Conservation (phyloP, 2,329 filamentous ascomycete genomes). For the Hypoxylon rubiginosum region DNA sequence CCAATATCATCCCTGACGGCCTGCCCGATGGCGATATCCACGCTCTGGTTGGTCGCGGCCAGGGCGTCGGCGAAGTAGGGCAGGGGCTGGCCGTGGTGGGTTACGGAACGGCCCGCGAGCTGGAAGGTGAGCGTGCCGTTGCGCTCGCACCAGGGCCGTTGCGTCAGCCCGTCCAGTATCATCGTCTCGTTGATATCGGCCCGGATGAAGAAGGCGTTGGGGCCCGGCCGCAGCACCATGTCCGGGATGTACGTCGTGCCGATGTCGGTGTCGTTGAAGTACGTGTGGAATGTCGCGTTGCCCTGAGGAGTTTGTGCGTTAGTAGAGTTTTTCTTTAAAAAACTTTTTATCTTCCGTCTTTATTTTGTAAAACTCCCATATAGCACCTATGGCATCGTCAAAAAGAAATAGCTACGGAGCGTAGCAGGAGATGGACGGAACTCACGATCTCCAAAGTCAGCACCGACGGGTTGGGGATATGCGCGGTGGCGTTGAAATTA, state of each 20-base stretch:
- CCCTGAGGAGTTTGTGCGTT: constrained; percentile 62
- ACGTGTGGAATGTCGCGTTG: constrained; percentile 73
- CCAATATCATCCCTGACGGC: constrained; percentile 55
- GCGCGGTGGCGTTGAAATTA: constrained; percentile 72
- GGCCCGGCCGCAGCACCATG: constrained; percentile 70
- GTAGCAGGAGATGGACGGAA: background rate
- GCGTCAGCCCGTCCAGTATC: constrained; percentile 60
- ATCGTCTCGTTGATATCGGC: constrained; percentile 65
- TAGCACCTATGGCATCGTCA: too few relatives aligned
- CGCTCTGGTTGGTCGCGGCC: constrained; percentile 62
- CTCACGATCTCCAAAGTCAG: constrained; percentile 74
- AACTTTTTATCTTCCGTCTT: too few relatives aligned
- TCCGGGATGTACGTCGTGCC: constrained; percentile 71
- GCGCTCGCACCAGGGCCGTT: constrained; percentile 63
- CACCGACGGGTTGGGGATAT: constrained; percentile 74
- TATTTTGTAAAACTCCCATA: too few relatives aligned
- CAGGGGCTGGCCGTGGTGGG: constrained; percentile 65
- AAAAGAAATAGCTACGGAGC: too few relatives aligned
- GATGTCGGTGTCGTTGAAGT: constrained; percentile 63
- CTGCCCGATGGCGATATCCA: constrained; percentile 65
- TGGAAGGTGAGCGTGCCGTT: constrained; percentile 67
- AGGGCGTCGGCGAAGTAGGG: constrained; percentile 70
- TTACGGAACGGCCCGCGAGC: constrained; percentile 66
- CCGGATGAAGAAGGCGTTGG: constrained; percentile 68
- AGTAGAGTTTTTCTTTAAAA: too few relatives aligned